Evolutionary conservation across 192 early-diverging fungal species (phyloP), one percentile per base, ranked within the genome.

Genomic region (Coemansia sp.): DNA sequence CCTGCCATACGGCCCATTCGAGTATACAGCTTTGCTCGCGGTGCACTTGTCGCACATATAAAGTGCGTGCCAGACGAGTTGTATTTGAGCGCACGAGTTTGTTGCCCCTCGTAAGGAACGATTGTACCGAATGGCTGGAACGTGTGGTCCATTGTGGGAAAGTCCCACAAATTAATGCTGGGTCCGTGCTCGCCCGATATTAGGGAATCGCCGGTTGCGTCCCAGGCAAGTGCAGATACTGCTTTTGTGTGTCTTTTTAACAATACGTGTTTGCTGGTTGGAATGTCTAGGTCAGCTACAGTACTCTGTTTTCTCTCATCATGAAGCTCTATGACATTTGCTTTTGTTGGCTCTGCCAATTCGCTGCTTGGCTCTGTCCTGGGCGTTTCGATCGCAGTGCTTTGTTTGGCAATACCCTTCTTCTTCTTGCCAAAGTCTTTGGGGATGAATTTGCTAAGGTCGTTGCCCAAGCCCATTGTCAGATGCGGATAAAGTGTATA

Each of bases 101-200:
- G 89, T 65, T 96, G 91, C 6, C 90, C 92, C 14, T 84, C 87
- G 60, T 82, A 86, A 1, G 94, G 90, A 54, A 93, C 88, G 41
- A 97, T 72, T 3, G 89, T 88, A 45, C 92, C 77, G 67, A 92
- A 94, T 6, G 94, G 87, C 59, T 84, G 78, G 47, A 90, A 87
- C 2, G 77, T 68, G 5, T 85, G 75, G 69, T 93, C 87, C 94
- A 95, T 97, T 10, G 87, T 88, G 31, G 88, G 82, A 82, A 98
- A 98, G 74, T 95, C 93, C 95, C 95, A 98, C 38, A 98, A 76
- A 51, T 90, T 91, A 35, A 96, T 65, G 49, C 85, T 84, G 39
- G 91, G 88, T 61, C 94, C 93, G 57, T 92, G 89, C 16, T 90
- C 84, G 60, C 93, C 95, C 7, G 90, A 88, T 17, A 89, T 83